A percentile compares a stretch with the other conserved stretches of the same genome.
Conservation (phyloP, 2,329 filamentous ascomycete genomes). For the Trichoderma koningiopsis region DNA sequence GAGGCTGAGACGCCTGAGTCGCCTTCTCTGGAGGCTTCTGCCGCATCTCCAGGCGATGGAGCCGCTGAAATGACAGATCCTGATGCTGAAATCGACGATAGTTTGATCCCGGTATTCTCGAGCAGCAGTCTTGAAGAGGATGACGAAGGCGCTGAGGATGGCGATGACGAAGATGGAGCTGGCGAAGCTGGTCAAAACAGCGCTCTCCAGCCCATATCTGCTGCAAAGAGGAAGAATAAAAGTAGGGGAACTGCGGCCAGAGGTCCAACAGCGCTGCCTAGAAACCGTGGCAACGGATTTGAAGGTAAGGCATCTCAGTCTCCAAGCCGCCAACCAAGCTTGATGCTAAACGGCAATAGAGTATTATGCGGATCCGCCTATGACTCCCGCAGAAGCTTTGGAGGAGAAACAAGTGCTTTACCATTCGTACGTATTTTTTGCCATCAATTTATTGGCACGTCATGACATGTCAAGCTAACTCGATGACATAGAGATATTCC, state of each 20-base stretch:
- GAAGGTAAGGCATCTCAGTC: slow-evolving; percentile 52
- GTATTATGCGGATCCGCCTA: slow-evolving; percentile 76
- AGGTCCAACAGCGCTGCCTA: slow-evolving; percentile 46
- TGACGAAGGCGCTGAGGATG: neutral
- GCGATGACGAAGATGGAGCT: neutral
- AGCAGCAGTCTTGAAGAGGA: too few species aligned
- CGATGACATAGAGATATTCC: slow-evolving; percentile 45
- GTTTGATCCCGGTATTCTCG: neutral
- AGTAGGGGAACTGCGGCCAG: slow-evolving; percentile 32
- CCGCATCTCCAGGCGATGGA: neutral
- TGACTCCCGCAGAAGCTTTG: slow-evolving; percentile 68
- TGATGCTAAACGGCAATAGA: slow-evolving; percentile 46
- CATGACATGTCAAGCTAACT: slow-evolving; percentile 29
- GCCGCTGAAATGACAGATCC: neutral
- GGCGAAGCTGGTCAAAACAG: neutral
- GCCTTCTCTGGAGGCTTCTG: neutral
- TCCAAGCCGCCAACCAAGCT: neutral
- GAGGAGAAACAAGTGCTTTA: slow-evolving; percentile 70
- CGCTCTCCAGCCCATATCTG: neutral
- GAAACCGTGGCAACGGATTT: slow-evolving; percentile 63
- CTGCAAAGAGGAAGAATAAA: slow-evolving; percentile 32
- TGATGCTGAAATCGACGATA: neutral
- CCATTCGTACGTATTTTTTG: slow-evolving; percentile 51
- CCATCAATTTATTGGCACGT: neutral
- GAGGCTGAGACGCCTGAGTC: too few species aligned